phyloP scores from a whole-genome alignment of 2,329 filamentous ascomycete genomes.

The Epichloe scottii region DNA sequence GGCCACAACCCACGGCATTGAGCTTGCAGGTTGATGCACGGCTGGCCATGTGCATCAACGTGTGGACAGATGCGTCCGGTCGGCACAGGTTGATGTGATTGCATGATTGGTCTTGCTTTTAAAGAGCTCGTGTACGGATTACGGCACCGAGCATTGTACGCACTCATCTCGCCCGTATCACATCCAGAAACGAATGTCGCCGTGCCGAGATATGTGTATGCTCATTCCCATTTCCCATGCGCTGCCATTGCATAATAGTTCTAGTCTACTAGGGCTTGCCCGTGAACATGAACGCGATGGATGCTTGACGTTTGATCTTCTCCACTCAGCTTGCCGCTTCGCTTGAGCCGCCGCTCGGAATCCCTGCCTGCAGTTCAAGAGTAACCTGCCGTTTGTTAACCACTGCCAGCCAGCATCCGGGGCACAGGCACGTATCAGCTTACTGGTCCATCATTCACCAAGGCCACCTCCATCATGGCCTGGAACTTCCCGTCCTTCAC shows the following conservation, averaged over 20 bases:
- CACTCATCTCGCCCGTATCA: not conserved
- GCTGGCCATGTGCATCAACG: not conserved
- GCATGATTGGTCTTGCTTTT: not conserved
- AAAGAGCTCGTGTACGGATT: not conserved
- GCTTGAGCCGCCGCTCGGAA: constrained; percentile 1
- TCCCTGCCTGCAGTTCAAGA: constrained; percentile 10
- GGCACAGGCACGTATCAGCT: constrained; percentile 7
- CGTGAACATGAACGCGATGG: no score
- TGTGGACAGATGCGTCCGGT: not conserved
- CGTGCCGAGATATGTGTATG: not conserved
- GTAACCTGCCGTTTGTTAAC: constrained; percentile 11
- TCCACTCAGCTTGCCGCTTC: not conserved
- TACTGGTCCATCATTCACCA: constrained; percentile 76
- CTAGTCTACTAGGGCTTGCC: not conserved
- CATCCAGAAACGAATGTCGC: not conserved
- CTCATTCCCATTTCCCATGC: not conserved
- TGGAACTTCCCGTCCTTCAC: constrained; percentile 97
- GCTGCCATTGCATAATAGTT: not conserved
- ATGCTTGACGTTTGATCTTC: not conserved
- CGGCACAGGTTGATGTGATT: not conserved
- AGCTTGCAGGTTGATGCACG: not conserved
- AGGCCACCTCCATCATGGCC: constrained; percentile 94
- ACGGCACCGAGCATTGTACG: not conserved
- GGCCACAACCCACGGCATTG: no score
- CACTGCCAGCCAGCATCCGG: not conserved